Evolutionary conservation across 2,329 filamentous ascomycete species (phyloP).

Genomic region (Colletotrichum nymphaeae): DNA sequence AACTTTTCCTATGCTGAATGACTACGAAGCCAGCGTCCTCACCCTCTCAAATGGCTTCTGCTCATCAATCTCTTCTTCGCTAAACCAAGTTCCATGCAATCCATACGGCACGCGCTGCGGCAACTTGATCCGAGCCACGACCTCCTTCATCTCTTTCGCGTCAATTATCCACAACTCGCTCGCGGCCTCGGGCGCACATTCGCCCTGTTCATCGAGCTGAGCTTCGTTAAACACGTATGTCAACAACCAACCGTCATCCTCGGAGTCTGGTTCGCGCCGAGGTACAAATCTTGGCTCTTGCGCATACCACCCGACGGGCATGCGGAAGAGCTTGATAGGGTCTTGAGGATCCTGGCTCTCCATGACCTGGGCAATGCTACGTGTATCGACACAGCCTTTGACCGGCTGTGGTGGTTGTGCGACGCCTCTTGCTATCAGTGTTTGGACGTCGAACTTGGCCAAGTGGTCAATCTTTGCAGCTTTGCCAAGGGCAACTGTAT

Average conservation of each 20-base stretch:
- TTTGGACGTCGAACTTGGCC: constrained; percentile 68
- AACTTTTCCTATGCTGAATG: neutral
- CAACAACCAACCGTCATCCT: constrained; percentile 76
- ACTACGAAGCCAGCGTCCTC: neutral
- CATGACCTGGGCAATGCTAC: constrained; percentile 65
- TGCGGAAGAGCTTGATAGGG: constrained; percentile 69
- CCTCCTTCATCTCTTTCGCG: constrained; percentile 69
- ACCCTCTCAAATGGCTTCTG: constrained; percentile 51
- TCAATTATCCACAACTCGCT: constrained; percentile 78
- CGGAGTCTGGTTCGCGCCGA: constrained; percentile 50
- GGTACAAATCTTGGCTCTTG: constrained; percentile 77
- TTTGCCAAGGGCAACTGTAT: constrained; percentile 70
- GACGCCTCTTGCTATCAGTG: constrained; percentile 65
- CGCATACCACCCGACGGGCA: constrained; percentile 71
- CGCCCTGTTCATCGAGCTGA: constrained; percentile 65
- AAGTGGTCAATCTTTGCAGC: constrained; percentile 75
- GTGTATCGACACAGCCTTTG: constrained; percentile 71
- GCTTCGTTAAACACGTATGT: constrained; percentile 78
- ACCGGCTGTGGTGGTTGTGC: constrained; percentile 57
- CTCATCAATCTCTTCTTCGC: constrained; percentile 59
- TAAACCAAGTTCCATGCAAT: constrained; percentile 73
- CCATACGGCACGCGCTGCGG: constrained; percentile 78
- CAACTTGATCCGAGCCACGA: constrained; percentile 68
- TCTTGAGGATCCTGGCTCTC: constrained; percentile 57
- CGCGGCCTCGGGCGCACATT: constrained; percentile 54